Percentiles rank a stretch among this genome's conserved stretches.
These are phyloP conservation scores for Penstemon davidsonii DNA, from an alignment of 257 asterid genomes.

Conservation along the genomic window DNA sequence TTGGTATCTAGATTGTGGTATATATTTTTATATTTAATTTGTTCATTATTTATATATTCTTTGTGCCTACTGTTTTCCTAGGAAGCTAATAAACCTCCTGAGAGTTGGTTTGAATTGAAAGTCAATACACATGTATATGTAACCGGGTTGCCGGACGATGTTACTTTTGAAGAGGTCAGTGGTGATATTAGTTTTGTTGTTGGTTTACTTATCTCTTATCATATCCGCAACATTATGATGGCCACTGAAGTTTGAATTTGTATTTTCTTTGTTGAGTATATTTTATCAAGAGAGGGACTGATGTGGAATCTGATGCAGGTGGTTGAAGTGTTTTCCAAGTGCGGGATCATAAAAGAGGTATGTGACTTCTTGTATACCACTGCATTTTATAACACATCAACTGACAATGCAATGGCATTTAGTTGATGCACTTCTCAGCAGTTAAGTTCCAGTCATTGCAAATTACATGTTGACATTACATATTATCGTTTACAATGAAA, in stretches of 20 bases:
- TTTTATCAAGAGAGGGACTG: conserved; percentile 29
- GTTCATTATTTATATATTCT: conserved; percentile 17
- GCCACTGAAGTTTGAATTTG: conserved; percentile 18
- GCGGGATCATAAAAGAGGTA: conserved; percentile 97
- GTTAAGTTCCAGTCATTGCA: conserved; percentile 1
- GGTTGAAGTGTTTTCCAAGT: conserved; percentile 86
- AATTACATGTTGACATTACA: conserved; percentile 5
- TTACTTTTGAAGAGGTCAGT: conserved; percentile 83
- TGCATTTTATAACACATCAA: background rate
- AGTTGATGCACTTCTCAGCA: conserved; percentile 14
- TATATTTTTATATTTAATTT: conserved; percentile 3
- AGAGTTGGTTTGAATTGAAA: conserved; percentile 94
- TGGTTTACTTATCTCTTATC: conserved; percentile 13
- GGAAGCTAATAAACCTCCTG: conserved; percentile 98
- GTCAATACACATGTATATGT: conserved; percentile 95
- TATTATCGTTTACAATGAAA: conserved; percentile 19
- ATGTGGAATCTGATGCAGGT: conserved; percentile 55
- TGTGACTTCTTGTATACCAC: conserved; percentile 25
- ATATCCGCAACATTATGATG: conserved; percentile 6
- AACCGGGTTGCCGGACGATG: conserved; percentile 95
- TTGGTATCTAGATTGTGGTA: background rate
- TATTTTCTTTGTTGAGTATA: background rate
- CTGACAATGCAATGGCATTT: conserved; percentile 19
- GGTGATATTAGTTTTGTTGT: conserved; percentile 16
- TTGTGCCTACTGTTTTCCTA: conserved; percentile 27